These are phyloP conservation scores for Parachaetomium inaequale DNA, from an alignment of 495 filamentous ascomycete species.

Conservation along the genomic window DNA sequence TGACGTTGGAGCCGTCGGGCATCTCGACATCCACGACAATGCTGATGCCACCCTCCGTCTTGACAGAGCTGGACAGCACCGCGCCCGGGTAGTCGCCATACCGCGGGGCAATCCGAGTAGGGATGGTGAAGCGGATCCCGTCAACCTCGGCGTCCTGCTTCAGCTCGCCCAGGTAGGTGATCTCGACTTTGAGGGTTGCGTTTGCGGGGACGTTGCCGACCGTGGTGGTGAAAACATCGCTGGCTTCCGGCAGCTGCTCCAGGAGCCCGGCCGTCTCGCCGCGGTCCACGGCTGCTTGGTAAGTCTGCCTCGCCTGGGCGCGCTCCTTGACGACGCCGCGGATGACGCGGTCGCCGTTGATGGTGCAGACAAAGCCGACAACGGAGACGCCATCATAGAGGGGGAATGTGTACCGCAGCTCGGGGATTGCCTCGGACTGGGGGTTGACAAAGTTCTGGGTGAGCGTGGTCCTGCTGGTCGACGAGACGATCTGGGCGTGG, in stretches of 20 bases:
- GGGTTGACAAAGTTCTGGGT: slow-evolving; percentile 61
- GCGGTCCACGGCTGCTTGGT: slow-evolving; percentile 50
- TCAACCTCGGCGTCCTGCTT: slow-evolving; percentile 62
- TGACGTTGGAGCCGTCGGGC: slow-evolving; percentile 52
- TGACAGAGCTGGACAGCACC: slow-evolving; percentile 17
- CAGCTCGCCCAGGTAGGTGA: slow-evolving; percentile 64
- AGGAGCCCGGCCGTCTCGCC: slow-evolving; percentile 61
- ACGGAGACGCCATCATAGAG: slow-evolving; percentile 65
- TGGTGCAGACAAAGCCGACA: slow-evolving; percentile 55
- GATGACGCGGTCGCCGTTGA: slow-evolving; percentile 49
- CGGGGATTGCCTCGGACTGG: slow-evolving; percentile 32
- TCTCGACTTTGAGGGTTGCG: slow-evolving; percentile 50
- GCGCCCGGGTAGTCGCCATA: slow-evolving; percentile 52
- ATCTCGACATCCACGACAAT: slow-evolving; percentile 61
- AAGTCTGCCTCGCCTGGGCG: slow-evolving; percentile 51
- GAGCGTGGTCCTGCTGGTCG: slow-evolving; percentile 54
- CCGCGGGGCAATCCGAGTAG: slow-evolving; percentile 58
- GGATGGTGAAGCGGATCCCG: slow-evolving; percentile 62
- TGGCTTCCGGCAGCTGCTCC: slow-evolving; percentile 53
- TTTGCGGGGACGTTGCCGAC: slow-evolving; percentile 61
- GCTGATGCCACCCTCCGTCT: slow-evolving; percentile 43
- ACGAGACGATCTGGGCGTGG: slow-evolving; percentile 53
- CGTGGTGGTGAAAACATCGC: slow-evolving; percentile 62
- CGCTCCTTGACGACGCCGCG: slow-evolving; percentile 60
- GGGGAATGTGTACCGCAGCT: slow-evolving; percentile 61